phyloP scores from a whole-genome alignment of 2,329 filamentous ascomycete genomes.

The Microdochium nivale region DNA sequence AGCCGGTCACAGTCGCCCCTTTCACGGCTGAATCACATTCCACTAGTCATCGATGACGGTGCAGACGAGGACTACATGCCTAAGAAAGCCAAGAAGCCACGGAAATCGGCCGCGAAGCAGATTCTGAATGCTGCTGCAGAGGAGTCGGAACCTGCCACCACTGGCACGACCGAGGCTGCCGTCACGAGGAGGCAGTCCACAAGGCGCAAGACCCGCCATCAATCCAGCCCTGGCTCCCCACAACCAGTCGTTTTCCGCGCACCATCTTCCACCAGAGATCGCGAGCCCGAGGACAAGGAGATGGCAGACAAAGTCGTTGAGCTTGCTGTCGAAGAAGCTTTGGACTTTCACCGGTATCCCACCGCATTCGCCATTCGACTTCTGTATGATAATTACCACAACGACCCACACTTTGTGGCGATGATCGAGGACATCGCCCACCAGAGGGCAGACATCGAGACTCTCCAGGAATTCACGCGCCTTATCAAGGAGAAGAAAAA shows the following conservation, averaged over 20 bases:
- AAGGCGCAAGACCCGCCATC: conserved; percentile 5
- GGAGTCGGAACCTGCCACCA: background rate
- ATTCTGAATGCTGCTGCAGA: background rate
- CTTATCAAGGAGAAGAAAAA: conserved; percentile 46
- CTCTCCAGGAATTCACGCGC: conserved; percentile 39
- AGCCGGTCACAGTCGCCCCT: conserved; percentile 8
- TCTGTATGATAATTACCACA: conserved; percentile 49
- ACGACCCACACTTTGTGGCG: conserved; percentile 41
- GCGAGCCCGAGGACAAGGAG: conserved; percentile 28
- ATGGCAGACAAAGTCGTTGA: conserved; percentile 45
- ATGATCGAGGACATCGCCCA: conserved; percentile 51
- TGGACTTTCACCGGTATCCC: conserved; percentile 47
- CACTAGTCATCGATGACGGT: conserved; percentile 17
- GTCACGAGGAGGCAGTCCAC: background rate
- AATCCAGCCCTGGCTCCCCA: conserved; percentile 3
- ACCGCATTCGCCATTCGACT: conserved; percentile 54
- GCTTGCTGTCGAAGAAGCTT: conserved; percentile 47
- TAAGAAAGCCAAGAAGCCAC: conserved; percentile 19
- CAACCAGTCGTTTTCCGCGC: conserved; percentile 10
- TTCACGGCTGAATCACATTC: background rate
- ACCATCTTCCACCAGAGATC: conserved; percentile 8
- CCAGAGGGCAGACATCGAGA: conserved; percentile 45
- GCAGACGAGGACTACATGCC: conserved; percentile 36
- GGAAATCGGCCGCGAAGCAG: conserved; percentile 6
- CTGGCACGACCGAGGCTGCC: background rate